Base-by-base conservation (phyloP, 495 filamentous ascomycete genomes). In the Tirmania nivea region DNA sequence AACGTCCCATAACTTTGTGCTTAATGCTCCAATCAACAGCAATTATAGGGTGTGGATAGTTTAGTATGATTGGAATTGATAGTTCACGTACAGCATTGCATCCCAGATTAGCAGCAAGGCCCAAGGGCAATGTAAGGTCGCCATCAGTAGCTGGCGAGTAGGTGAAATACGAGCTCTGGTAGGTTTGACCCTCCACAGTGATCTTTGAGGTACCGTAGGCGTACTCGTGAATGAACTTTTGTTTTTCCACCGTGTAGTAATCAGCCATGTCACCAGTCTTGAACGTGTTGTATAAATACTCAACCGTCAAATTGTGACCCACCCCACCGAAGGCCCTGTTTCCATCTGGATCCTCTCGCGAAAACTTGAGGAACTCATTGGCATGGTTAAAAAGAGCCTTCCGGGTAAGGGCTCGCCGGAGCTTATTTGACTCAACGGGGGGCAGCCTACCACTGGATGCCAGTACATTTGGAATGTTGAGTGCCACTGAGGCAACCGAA, bases 241-340 rank as follows among this genome's bases (percentile, higher is more conserved):
- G 48, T 12, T 19, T 50, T 21, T 50, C n/a, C 16, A 50, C 48
- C n/a, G n/a, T 50, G 11, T 50, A 50, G 48, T 50, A 50, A n/a
- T 50, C 68, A 47, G 65, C 65, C 34, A 65, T 57, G 14, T 14
- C 14, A 14, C 14, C 39, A 2, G 53, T 50, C 10, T 62, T 68
- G 8, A 71, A 66, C 16, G 62, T 62, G 57, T 68, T 61, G 57
- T 75, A 75, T 58, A 85, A 61, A 56, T 71, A 85, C 45, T 81
- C 68, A 53, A 81, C 72, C 0, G 77, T 85, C 56, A 71, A 69
- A 39, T 78, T 74, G 65, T 84, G 81, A 35, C 78, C 79, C 7
- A 61, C 57, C 17, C 71, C 65, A 31, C 79, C 78, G 59, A 81
- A 78, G 20, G 77, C 75, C 49, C 80, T 70, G 58, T 76, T 77